Evolutionary conservation across 306 rosid genomes (phyloP), one percentile per base, ranked within the genome.

Genomic region (Rubus parviflorus): DNA sequence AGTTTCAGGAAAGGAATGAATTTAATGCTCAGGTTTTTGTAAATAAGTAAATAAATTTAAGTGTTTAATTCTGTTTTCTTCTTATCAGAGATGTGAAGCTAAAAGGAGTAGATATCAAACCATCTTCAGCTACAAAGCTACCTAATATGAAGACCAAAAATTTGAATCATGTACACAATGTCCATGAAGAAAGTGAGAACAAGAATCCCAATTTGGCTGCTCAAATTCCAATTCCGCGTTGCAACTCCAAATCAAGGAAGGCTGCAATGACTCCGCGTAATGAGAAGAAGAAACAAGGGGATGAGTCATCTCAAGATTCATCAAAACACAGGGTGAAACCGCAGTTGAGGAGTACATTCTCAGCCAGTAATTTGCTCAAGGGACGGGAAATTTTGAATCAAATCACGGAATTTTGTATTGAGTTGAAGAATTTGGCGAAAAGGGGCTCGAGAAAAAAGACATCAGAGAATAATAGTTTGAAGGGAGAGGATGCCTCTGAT

Each of bases 371-470:
- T 87, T 73, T 87, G 77, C 67, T 87, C 43, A 79, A 76, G 43
- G 87, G 89, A 3, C 74, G 77, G 52, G 86, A 85, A 48, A 64
- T 89, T 70, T 54, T 89, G 88, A 87, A 79, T 83, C 88, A 87
- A 48, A 78, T 87, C 3, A 87, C 68, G 0, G 88, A 85, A 9
- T 83, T 87, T 30, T 88, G 83, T 67, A 63, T 77, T 22, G 86
- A 84, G 60, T 17, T 89, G 80, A 89, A 87, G 86, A 89, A 81
- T 75, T 58, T 89, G 3, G 89, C 85, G 49, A 80, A 20, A 45
- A 82, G 62, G 78, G 73, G 86, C 67, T 73, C 79, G 5, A 83
- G 77, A 82, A 86, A 83, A 78, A 80, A 73, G 77, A 53, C 6
- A 3, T 48, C 40, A 20, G 86, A 81, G 80, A 83, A 71, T 35